Base-by-base conservation (phyloP, 345 rosid genomes). In the Erysimum cheiranthoides region DNA sequence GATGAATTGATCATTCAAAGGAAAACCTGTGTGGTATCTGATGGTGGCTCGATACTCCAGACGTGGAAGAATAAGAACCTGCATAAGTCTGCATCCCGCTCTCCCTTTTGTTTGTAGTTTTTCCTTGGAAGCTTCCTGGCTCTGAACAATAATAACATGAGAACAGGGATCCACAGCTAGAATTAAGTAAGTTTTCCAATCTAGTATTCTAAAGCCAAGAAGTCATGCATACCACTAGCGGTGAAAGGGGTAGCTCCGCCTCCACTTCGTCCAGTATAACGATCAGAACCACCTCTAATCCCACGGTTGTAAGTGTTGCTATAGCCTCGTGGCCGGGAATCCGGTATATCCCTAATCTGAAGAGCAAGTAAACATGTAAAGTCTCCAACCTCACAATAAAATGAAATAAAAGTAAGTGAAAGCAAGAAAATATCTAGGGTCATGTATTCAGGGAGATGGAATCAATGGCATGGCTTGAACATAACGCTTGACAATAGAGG, bases 271-370 rank as follows among this genome's bases (percentile, higher is more conserved):
- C 87, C 86, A 50, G 58, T 53, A 76, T 86, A 79, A 14, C 95
- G 92, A 73, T 93, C 97, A 58, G 87, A 61, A 56, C 87, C 89
- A 77, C 88, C 82, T 79, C 89, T 85, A 67, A 75, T 78, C 47
- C 90, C 96, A 58, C 93, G 90, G 74, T 63, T 73, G 61, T 73
- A 73, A 25, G 71, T 68, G 82, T 74, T 84, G 74, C 61, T 87
- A 63, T 74, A 81, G 80, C 87, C 91, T 51, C 89, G 97, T 72
- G 86, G 34, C 70, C 87, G 83, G 27, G 70, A 70, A 54, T 93
- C 95, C 0, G 79, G 68, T 4, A 88, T 66, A 76, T 91, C 93
- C 84, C 87, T 93, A 78, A 5, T 74, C 98, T 93, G 84, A 75
- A 80, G n/a, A 54, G 78, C 68, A 61, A 67, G 40, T 9, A 72